Base-by-base conservation (phyloP, 495 filamentous ascomycete genomes). In the Chaetomium fimeti region DNA sequence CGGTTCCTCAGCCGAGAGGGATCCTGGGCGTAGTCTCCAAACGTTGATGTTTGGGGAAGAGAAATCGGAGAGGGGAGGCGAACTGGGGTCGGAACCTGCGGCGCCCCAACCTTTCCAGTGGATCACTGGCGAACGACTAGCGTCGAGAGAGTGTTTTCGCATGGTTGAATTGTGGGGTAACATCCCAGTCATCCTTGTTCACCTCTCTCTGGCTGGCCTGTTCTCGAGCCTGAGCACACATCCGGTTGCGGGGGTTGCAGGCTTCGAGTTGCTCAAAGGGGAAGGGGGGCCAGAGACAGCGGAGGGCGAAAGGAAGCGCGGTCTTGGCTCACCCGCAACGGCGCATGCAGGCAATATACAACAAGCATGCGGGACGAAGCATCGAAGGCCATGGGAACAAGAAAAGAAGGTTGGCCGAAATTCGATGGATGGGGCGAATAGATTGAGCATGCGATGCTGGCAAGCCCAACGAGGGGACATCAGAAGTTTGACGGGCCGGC, bases 101-200 rank as follows among this genome's bases (percentile, higher is more conserved):
- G 62, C 58, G 57, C 56, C 48, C 61, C 62, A 65, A 66, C 66
- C 51, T 60, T 48, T 4, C 63, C 42, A 49, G 42, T 65, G 67
- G 69, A 66, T 67, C 63, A 66, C 60, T 28, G 3, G 24, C 15
- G 22, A 43, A 42, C 22, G 15, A 51, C 40, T 56, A 61, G 62
- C 62, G 62, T 65, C 60, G 32, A 63, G 58, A n/a, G 54, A 67
- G 67, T 60, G 69, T 73, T 67, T 70, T 71, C 69, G 71, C 63
- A 69, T 66, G 72, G 49, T 49, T 58, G 54, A 61, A 64, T 65
- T 73, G 69, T 71, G 71, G 72, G 71, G 72, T 69, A 72, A 66
- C 63, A 66, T 55, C 60, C 60, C 60, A 11, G 63, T 53, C 53
- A 55, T 27, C 47, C 45, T 36, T 8, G 36, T 45, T 28, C 63